Evolutionary conservation across 208 protist genomes (phyloP).

Genomic region (Entamoeba moshkovskii): DNA sequence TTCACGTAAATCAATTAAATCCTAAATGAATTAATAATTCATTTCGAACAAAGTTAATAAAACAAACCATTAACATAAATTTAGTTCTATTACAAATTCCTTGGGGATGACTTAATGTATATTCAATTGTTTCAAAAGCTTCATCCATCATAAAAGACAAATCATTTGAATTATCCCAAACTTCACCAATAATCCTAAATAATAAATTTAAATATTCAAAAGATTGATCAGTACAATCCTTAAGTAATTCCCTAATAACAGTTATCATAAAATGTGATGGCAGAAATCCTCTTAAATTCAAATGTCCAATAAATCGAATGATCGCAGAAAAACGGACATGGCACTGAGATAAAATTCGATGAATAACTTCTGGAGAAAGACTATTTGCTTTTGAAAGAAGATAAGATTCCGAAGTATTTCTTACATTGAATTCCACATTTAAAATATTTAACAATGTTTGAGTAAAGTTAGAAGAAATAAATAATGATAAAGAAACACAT

Average conservation of each 20-base stretch:
- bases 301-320: background rate
- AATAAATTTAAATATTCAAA: background rate
- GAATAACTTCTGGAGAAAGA: background rate
- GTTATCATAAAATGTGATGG: background rate
- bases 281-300: background rate
- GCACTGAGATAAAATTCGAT: background rate
- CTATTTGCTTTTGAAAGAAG: background rate
- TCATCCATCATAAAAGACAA: background rate
- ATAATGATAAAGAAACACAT: background rate
- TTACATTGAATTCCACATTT: background rate
- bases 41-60: too few relatives aligned
- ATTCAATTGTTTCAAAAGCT: background rate
- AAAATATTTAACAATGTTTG: background rate
- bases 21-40: background rate
- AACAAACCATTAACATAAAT: background rate
- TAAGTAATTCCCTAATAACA: background rate
- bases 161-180: background rate
- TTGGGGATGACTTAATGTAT: background rate
- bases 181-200: background rate
- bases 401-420: background rate
- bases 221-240: background rate
- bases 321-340: background rate
- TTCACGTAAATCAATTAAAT: background rate
- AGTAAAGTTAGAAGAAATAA: background rate
- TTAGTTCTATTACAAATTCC: background rate